Conservation (phyloP, 176 grass and related monocot genomes). For the Olyra latifolia region DNA sequence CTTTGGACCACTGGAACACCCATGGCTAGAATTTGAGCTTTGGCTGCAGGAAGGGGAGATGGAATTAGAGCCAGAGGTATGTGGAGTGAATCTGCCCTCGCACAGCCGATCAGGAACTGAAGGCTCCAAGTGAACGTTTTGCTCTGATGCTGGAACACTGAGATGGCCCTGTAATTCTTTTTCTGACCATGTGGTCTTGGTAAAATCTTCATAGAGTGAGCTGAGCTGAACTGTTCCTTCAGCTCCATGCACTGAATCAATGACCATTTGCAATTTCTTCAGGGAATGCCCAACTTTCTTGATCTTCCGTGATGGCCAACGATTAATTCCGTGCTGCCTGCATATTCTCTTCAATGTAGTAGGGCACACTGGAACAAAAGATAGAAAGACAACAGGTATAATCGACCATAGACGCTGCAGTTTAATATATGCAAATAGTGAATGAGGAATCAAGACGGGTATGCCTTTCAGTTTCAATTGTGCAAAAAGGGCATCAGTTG, state of each 20-base stretch:
- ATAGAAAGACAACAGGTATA: neutral
- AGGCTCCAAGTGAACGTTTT: slow-evolving; percentile 51
- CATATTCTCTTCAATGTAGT: slow-evolving; percentile 99
- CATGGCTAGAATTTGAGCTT: slow-evolving; percentile 71
- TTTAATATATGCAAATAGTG: slow-evolving; percentile 13
- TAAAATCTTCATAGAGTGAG: slow-evolving; percentile 87
- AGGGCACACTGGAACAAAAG: slow-evolving; percentile 84
- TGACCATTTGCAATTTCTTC: slow-evolving; percentile 90
- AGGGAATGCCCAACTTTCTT: slow-evolving; percentile 95
- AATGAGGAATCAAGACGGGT: neutral
- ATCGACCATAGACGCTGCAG: neutral
- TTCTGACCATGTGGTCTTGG: slow-evolving; percentile 78
- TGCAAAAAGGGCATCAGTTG: neutral
- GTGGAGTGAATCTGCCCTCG: slow-evolving; percentile 52
- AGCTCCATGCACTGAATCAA: slow-evolving; percentile 81
- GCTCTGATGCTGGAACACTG: slow-evolving; percentile 41
- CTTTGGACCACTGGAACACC: slow-evolving; percentile 56
- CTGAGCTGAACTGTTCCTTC: slow-evolving; percentile 75
- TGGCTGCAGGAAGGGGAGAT: slow-evolving; percentile 71
- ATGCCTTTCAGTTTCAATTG: neutral
- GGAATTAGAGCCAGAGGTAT: slow-evolving; percentile 71
- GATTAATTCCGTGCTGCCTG: slow-evolving; percentile 85
- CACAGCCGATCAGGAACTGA: slow-evolving; percentile 31
- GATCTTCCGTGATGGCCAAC: slow-evolving; percentile 98
- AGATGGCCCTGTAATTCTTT: slow-evolving; percentile 36